These are phyloP conservation scores for Clonostachys rhizophaga DNA, from an alignment of 2,329 filamentous ascomycete species.

Conservation along the genomic window DNA sequence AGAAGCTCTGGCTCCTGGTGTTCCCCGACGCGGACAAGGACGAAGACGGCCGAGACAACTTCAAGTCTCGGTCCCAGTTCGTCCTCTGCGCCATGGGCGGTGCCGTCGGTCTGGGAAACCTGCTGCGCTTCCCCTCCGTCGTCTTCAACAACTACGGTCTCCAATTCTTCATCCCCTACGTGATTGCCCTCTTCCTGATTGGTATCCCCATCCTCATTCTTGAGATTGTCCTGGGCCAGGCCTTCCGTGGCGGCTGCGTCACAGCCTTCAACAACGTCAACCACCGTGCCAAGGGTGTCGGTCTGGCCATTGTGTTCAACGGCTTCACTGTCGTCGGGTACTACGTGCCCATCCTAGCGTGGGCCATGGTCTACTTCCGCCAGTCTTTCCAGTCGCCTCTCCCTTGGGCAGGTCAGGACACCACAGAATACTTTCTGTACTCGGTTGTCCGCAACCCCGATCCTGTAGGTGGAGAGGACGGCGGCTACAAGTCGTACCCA, in stretches of 20 bases:
- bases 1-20: conserved; percentile 9
- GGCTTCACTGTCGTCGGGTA: conserved; percentile 46
- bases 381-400: conserved; percentile 44
- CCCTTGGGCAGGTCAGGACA: conserved; percentile 35
- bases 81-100: conserved; percentile 33
- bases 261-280: conserved; percentile 45
- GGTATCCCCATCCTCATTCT: conserved; percentile 48
- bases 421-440: conserved; percentile 1
- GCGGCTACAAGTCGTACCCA: conserved; percentile 23
- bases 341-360: conserved; percentile 48
- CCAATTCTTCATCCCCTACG: conserved; percentile 52
- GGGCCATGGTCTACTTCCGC: conserved; percentile 53
- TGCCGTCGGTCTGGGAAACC: conserved; percentile 47
- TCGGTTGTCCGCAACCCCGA: neutral
- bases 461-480: neutral
- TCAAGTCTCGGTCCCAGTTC: conserved; percentile 14
- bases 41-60: conserved; percentile 16
- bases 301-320: conserved; percentile 42
- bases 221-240: conserved; percentile 63
- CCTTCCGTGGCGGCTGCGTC: conserved; percentile 45
- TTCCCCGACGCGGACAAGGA: conserved; percentile 14
- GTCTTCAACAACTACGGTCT: conserved; percentile 52
- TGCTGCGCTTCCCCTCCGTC: conserved; percentile 49
- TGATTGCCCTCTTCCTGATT: conserved; percentile 42
- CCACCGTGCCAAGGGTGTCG: conserved; percentile 42